Evolutionary conservation across 179 eudicot genomes (phyloP).

Genomic region (Actinidia chinensis): DNA sequence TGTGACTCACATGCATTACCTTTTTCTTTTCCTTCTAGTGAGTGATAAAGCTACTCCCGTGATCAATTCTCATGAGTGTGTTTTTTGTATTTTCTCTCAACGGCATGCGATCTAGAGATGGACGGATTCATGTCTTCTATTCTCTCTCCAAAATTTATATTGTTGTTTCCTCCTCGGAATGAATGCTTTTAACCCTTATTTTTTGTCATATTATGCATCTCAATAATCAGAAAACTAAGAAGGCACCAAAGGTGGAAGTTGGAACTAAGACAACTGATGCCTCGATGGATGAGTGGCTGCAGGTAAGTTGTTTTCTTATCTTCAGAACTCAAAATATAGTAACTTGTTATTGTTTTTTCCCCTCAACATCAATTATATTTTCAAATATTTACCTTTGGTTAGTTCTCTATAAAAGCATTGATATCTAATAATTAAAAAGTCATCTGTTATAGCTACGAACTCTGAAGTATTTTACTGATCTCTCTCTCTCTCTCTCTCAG

Average conservation of each 20-base stretch:
- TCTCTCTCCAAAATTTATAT: background rate
- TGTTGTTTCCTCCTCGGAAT: background rate
- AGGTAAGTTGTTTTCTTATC: constrained; percentile 43
- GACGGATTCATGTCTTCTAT: background rate
- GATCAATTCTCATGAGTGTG: no score
- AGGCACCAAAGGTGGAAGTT: constrained; percentile 85
- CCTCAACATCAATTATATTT: background rate
- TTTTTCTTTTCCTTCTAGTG: no score
- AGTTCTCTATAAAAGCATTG: background rate
- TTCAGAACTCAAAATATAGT: background rate
- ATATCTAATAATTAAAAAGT: background rate
- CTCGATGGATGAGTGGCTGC: constrained; percentile 91
- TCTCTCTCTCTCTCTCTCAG: constrained; percentile 18
- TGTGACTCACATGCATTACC: no score
- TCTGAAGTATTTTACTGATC: background rate
- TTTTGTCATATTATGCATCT: constrained; percentile 9
- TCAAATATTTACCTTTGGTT: background rate
- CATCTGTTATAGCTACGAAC: background rate
- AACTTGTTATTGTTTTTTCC: background rate
- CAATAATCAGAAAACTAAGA: constrained; percentile 68
- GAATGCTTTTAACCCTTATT: background rate
- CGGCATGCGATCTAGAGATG: background rate
- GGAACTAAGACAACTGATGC: constrained; percentile 86
- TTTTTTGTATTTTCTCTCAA: background rate
- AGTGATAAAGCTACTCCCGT: no score